Conservation (phyloP, 176 grass and related monocot species). For the Dactylis glomerata region DNA sequence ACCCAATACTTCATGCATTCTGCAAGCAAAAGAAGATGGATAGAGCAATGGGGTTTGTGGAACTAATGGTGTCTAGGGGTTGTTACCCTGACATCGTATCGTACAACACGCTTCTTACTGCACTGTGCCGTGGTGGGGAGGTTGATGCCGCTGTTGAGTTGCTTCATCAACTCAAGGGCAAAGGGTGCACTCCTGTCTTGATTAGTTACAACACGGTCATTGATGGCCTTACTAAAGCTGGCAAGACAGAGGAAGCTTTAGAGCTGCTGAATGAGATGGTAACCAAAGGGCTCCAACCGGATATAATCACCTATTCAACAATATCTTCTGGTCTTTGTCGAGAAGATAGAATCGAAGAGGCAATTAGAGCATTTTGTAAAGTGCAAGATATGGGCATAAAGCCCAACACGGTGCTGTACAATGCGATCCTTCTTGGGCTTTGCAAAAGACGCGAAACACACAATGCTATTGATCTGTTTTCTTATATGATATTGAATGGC, state of each 20-base stretch:
- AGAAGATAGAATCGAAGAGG: constrained; percentile 52
- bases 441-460: constrained; percentile 50
- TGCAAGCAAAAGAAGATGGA: constrained; percentile 61
- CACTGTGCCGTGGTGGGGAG: constrained; percentile 55
- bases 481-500: constrained; percentile 46
- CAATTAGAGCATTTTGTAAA: constrained; percentile 37
- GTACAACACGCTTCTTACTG: constrained; percentile 66
- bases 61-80: constrained; percentile 52
- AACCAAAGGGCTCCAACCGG: constrained; percentile 44
- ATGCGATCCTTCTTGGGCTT: constrained; percentile 53
- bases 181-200: constrained; percentile 51
- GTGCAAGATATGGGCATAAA: constrained; percentile 51
- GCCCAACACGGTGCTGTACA: constrained; percentile 45
- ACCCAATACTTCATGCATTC: constrained; percentile 59
- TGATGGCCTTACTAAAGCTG: constrained; percentile 55
- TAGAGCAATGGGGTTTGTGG: constrained; percentile 48
- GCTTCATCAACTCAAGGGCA: constrained; percentile 50
- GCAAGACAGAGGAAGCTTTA: constrained; percentile 50
- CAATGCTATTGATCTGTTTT: constrained; percentile 36
- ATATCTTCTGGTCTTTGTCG: constrained; percentile 50
- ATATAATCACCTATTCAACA: constrained; percentile 49
- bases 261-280: constrained; percentile 51
- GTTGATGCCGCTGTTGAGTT: constrained; percentile 45
- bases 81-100: constrained; percentile 65
- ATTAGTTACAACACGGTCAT: constrained; percentile 58